Conservation (phyloP, 2,329 filamentous ascomycete genomes). For the Exophiala phaeomuriformis region DNA sequence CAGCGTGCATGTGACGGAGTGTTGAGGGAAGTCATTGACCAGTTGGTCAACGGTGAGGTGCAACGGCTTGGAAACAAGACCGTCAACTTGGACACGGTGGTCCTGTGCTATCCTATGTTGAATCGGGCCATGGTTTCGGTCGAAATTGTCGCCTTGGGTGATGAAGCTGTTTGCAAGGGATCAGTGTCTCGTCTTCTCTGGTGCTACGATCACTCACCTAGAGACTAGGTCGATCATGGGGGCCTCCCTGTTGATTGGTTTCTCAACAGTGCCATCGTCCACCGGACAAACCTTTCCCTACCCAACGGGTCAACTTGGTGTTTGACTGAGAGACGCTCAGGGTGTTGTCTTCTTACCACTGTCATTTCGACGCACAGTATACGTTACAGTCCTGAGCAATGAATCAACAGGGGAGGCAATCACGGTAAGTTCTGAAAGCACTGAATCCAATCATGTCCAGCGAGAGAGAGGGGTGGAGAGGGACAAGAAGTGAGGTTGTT, state of each 20-base stretch:
- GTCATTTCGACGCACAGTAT: neutral
- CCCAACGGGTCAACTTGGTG: neutral
- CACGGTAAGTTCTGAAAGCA: no score
- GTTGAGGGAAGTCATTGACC: constrained; percentile 43
- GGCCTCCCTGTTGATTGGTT: constrained; percentile 33
- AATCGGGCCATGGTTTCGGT: constrained; percentile 52
- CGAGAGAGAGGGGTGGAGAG: neutral
- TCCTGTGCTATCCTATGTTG: constrained; percentile 34
- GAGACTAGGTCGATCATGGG: constrained; percentile 29
- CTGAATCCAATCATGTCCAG: neutral
- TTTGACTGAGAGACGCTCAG: neutral
- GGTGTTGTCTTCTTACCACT: neutral
- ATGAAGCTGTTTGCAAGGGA: constrained; percentile 41
- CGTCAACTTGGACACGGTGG: constrained; percentile 44
- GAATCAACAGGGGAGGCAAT: neutral
- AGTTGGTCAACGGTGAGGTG: constrained; percentile 44
- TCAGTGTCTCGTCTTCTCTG: neutral
- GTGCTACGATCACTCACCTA: constrained; percentile 22
- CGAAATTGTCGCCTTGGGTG: constrained; percentile 44
- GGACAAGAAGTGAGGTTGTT: neutral
- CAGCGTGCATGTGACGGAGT: constrained; percentile 50
- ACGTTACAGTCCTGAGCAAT: neutral
- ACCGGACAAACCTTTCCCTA: constrained; percentile 18
- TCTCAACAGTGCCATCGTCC: constrained; percentile 25
- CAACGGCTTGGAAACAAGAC: constrained; percentile 41